Conservation (phyloP, 2,329 filamentous ascomycete genomes). For the Cytospora piceicola region DNA sequence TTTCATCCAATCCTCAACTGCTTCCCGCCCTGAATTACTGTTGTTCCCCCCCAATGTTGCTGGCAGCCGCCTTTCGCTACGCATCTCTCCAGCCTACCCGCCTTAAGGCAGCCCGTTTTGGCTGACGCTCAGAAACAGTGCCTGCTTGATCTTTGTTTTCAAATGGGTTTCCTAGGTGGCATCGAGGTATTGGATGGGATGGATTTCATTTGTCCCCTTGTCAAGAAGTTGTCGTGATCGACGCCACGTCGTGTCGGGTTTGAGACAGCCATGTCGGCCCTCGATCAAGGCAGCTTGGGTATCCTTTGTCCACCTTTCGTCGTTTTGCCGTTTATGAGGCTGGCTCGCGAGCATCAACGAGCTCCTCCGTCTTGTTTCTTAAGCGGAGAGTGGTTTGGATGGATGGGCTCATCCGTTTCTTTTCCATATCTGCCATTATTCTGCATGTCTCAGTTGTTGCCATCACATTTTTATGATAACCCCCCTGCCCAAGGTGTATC, state of each 20-base stretch:
- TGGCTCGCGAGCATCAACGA: conserved; percentile 1
- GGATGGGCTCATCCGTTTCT: background rate
- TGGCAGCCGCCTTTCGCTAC: background rate
- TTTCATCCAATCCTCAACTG: background rate
- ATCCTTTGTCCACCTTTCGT: conserved; percentile 2
- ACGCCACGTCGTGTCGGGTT: background rate
- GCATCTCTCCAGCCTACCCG: background rate
- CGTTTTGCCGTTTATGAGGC: background rate
- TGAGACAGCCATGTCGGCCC: conserved; percentile 8
- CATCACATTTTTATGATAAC: background rate
- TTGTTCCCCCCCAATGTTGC: background rate
- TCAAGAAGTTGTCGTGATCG: conserved; percentile 1
- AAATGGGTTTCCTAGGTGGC: conserved; percentile 1
- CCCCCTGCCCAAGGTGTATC: background rate
- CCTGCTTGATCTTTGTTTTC: background rate
- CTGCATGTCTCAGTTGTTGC: background rate
- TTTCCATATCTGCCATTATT: background rate
- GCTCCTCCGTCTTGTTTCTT: conserved; percentile 8
- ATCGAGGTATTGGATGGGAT: conserved; percentile 16
- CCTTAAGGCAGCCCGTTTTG: background rate
- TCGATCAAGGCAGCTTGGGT: background rate
- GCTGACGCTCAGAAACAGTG: background rate
- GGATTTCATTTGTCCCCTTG: conserved; percentile 25
- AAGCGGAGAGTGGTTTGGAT: background rate
- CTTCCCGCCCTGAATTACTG: background rate